Percentiles rank a stretch among this genome's conserved stretches.
Conservation (phyloP, 2,329 filamentous ascomycete genomes). For the Alternaria hordeiaustralica region DNA sequence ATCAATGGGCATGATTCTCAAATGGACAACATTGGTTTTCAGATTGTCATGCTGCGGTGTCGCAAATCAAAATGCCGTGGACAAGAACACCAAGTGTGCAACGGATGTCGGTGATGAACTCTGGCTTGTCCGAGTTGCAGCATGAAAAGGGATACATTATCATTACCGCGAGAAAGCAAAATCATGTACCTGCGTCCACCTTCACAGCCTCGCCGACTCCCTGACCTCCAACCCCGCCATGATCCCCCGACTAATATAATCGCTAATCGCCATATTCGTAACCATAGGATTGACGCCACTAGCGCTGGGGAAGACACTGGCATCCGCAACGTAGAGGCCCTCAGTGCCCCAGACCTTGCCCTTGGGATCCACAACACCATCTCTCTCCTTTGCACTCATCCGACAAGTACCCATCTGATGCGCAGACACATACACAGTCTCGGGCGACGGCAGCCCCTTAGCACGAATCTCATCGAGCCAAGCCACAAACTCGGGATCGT, state of each 20-base stretch:
- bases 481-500: slow-evolving; percentile 64
- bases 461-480: slow-evolving; percentile 66
- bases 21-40: background rate
- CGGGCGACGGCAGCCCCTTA: slow-evolving; percentile 56
- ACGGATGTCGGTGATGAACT: no score
- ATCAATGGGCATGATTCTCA: no score
- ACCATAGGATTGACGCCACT: slow-evolving; percentile 86
- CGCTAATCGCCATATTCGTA: slow-evolving; percentile 66
- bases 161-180: no score
- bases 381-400: slow-evolving; percentile 63
- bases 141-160: no score
- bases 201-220: slow-evolving; percentile 26
- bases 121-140: no score
- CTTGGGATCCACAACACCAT: slow-evolving; percentile 53
- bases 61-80: background rate
- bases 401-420: slow-evolving; percentile 83
- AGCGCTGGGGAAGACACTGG: slow-evolving; percentile 76
- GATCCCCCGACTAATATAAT: slow-evolving; percentile 45
- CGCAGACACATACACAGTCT: slow-evolving; percentile 68
- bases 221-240: slow-evolving; percentile 34
- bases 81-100: background rate
- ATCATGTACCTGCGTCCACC: no score
- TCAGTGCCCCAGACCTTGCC: slow-evolving; percentile 68
- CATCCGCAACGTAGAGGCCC: slow-evolving; percentile 73
- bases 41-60: background rate